These are phyloP conservation scores for Bipolaris oryzae DNA, from an alignment of 2,329 filamentous ascomycete species.

Conservation along the genomic window DNA sequence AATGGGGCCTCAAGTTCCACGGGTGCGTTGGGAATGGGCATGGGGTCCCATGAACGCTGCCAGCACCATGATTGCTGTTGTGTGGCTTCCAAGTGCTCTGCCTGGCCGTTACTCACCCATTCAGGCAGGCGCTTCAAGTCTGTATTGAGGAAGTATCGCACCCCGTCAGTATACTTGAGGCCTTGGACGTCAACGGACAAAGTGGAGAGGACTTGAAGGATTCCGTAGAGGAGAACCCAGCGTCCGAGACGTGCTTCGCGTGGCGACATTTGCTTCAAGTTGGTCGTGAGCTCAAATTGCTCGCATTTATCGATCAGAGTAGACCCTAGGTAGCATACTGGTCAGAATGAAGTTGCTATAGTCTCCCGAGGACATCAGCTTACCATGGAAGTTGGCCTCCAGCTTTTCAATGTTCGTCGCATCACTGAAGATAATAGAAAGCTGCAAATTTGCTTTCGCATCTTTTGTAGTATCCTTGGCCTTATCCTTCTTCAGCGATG, in stretches of 20 bases:
- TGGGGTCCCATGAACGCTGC: slow-evolving; percentile 41
- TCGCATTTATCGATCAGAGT: slow-evolving; percentile 50
- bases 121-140: slow-evolving; percentile 47
- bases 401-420: slow-evolving; percentile 50
- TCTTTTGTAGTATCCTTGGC: slow-evolving; percentile 39
- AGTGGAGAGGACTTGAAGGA: slow-evolving; percentile 51
- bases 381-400: slow-evolving; percentile 46
- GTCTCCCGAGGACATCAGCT: neutral
- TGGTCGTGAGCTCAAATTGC: slow-evolving; percentile 48
- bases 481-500: slow-evolving; percentile 46
- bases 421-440: slow-evolving; percentile 49
- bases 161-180: slow-evolving; percentile 46
- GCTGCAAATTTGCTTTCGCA: slow-evolving; percentile 48
- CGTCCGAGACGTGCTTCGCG: slow-evolving; percentile 52
- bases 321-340: slow-evolving; percentile 34
- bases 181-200: slow-evolving; percentile 51
- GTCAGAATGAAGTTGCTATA: slow-evolving; percentile 11
- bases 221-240: slow-evolving; percentile 53
- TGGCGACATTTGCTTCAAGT: slow-evolving; percentile 42
- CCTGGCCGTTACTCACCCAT: slow-evolving; percentile 42
- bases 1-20: slow-evolving; percentile 40
- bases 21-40: slow-evolving; percentile 28
- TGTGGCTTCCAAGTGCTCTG: slow-evolving; percentile 35
- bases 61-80: slow-evolving; percentile 47
- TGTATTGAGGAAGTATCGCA: slow-evolving; percentile 51